Evolutionary conservation across 371 early-diverging fungal genomes (phyloP).

Genomic region (Thermomucor indicae-seudaticae): DNA sequence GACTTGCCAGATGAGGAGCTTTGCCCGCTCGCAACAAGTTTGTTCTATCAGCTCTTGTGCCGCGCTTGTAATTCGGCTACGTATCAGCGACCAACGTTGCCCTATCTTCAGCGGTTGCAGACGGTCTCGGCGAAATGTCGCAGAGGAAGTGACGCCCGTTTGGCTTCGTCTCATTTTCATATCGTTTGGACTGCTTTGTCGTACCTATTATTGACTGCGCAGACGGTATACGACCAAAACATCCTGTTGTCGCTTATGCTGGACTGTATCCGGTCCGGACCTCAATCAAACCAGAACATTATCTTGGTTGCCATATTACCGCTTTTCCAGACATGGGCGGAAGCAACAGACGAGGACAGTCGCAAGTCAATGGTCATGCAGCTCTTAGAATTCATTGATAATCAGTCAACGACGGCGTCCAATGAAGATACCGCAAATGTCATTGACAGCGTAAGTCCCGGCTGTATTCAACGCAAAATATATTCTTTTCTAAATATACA

Average conservation of each 20-base stretch:
- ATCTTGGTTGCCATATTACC: constrained; percentile 42
- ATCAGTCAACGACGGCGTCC: too few species aligned
- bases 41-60: constrained; percentile 17
- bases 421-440: constrained; percentile 2
- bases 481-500: not conserved
- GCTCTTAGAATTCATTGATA: too few species aligned
- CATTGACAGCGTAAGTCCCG: constrained; percentile 14
- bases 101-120: constrained; percentile 15
- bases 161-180: constrained; percentile 9
- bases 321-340: constrained; percentile 49
- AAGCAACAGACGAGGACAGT: constrained; percentile 22
- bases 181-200: constrained; percentile 39
- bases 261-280: not conserved
- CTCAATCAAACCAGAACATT: not conserved
- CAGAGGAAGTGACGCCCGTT: not conserved
- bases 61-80: constrained; percentile 19
- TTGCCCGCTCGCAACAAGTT: constrained; percentile 5
- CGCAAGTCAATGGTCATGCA: too few species aligned
- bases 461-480: not conserved
- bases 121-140: constrained; percentile 4
- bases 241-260: constrained; percentile 31
- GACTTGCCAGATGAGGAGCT: constrained; percentile 6
- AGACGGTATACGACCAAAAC: constrained; percentile 46
- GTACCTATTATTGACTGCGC: constrained; percentile 37
- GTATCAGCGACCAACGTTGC: constrained; percentile 7